Percentiles rank a stretch among this genome's conserved stretches.
phyloP scores from a whole-genome alignment of 192 early-diverging fungal genomes.

The Thamnidium elegans region DNA sequence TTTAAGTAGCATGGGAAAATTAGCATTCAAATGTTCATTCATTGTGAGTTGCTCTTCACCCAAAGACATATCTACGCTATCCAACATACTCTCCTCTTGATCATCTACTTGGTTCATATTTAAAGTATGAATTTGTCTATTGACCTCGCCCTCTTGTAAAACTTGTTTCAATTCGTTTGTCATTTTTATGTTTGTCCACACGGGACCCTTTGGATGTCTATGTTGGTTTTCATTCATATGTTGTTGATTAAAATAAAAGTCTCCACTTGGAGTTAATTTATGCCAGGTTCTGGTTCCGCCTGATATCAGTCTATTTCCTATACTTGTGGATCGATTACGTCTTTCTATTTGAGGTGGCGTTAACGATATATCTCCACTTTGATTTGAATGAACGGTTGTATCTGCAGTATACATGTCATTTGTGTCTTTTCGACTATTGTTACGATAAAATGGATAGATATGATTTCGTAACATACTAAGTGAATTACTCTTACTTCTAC shows the following conservation, averaged over 20 bases:
- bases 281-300: not conserved
- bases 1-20: conserved; percentile 50
- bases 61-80: not conserved
- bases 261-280: not conserved
- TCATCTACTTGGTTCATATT: too few relatives aligned
- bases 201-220: not conserved
- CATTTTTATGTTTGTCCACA: not conserved
- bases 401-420: too few relatives aligned
- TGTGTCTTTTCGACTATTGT: not conserved
- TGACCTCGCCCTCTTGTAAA: not conserved
- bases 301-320: not conserved
- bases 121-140: too few relatives aligned
- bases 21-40: conserved; percentile 39
- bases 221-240: not conserved
- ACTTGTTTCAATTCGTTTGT: not conserved
- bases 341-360: not conserved
- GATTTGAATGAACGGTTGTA: not conserved
- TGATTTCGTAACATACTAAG: not conserved
- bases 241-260: not conserved
- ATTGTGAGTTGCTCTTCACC: conserved; percentile 15
- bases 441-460: not conserved
- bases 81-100: not conserved
- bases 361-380: not conserved
- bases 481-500: not conserved
- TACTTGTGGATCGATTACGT: not conserved